Base-by-base conservation (phyloP, 1,284 basidiomycete species). In the Macrocystidia cucumis region DNA sequence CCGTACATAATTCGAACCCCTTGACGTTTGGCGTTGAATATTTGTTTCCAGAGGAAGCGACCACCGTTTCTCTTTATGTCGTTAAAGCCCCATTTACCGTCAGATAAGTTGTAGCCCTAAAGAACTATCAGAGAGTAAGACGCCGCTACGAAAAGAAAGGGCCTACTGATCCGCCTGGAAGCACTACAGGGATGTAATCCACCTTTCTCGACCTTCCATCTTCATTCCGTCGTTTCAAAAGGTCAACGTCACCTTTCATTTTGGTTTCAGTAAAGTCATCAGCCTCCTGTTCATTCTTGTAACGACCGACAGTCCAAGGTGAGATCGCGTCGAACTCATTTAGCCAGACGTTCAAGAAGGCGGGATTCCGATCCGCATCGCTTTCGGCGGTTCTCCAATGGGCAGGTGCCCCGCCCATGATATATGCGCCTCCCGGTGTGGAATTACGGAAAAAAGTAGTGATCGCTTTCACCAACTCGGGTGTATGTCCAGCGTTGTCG, bases 291-390 rank as follows among this genome's bases (percentile, higher is more conserved):
- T 76, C 69, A 39, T 65, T 68, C 20, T 58, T 57, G 45, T 73
- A 83, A 28, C 79, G 60, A 1, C 83, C 83, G 9, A 87, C 65
- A 4, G 78, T 83, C 83, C 83, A 87, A 2, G 81, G 83, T 14
- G 74, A 79, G 38, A 87, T 72, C 1, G 80, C 80, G 45, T 87
- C 83, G 41, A 84, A 82, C 24, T 73, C 74, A 18, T 77, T 73
- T 9, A 83, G 59, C 74, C 77, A 86, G 3, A 83, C 64, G 31
- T 69, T 59, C 9, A 78, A 49, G 43, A 82, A 83, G 9, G 59
- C 77, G 0, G 74, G 70, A 44, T 84, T 69, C 3, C 61, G 59
- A 52, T 84, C 78, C 1, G 79, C 77, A 49, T 87, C 84, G 21
- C 67, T 67, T 12, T 63, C 62, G 3, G 72, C 69, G 0, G 77